Evolutionary conservation across 139 green algal species (phyloP), one percentile per base, ranked within the genome.

Genomic region (Ettlia oleoabundans): DNA sequence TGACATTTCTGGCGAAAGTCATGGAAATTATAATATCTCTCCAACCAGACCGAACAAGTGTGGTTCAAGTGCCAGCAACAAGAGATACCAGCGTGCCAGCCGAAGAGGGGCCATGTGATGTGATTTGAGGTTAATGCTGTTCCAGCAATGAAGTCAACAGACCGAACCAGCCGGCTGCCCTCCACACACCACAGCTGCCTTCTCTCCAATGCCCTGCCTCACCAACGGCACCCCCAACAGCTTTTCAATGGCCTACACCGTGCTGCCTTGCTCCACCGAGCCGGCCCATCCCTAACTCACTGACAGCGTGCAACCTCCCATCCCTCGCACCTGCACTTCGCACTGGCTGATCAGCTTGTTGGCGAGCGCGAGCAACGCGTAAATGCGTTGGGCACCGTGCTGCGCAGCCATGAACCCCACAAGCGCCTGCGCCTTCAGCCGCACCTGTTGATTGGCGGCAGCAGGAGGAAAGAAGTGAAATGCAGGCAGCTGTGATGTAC

Each of bases 281-380:
- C n/a, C n/a, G n/a, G n/a, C n/a, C n/a, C n/a, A n/a, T n/a, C n/a
- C 19, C 47, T 58, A 15, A 58, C 10, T 15, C 47, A 15, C 47
- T 58, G 47, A 58, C 47, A 10, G 2, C 58, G 9, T 28, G 6
- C 42, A 41, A 21, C 52, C n/a, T 22, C 32, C 52, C 51, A 26
- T 8, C 32, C 72, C 30, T 1, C 53, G 2, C 52, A 93, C 87
- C 82, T 89, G 86, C 10, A 80, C 86, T 65, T 93, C 90, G 83
- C 89, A 93, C 82, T 93, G 89, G 35, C 79, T 85, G 37, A 92
- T 21, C 40, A 93, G 66, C 77, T 93, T 93, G 77, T 70, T 83
- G 42, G 86, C 87, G 38, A 95, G 86, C 55, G 90, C 90, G n/a
- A 94, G 64, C 62, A 89, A 65, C 15, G 86, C 86, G 43, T 91